Conservation (phyloP, 2,329 filamentous ascomycete species). For the Aspergillus bombycis region DNA sequence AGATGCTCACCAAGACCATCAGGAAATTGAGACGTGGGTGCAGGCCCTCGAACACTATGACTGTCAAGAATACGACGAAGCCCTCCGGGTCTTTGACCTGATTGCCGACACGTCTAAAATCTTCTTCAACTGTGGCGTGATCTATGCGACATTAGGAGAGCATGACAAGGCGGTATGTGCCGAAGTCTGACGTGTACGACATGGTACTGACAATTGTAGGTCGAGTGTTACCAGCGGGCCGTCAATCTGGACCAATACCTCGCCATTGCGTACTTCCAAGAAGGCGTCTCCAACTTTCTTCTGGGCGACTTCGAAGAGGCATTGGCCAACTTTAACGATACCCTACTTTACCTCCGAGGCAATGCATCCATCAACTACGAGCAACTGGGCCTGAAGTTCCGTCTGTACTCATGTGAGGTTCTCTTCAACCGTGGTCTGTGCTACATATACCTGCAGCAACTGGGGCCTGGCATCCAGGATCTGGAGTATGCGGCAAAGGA, state of each 20-base stretch:
- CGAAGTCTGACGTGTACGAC: not conserved
- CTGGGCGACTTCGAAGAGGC: constrained; percentile 97
- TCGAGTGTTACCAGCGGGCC: constrained; percentile 92
- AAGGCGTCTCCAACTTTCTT: constrained; percentile 96
- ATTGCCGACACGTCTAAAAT: constrained; percentile 98
- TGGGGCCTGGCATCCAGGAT: constrained; percentile 88
- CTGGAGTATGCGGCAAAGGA: constrained; percentile 89
- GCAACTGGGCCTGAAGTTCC: constrained; percentile 92
- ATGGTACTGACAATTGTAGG: constrained; percentile 56
- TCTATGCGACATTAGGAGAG: constrained; percentile 93
- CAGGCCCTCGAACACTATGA: constrained; percentile 88
- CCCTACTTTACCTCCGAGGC: constrained; percentile 86
- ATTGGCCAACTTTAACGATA: constrained; percentile 98
- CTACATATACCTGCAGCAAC: constrained; percentile 95
- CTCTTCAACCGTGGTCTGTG: constrained; percentile 96
- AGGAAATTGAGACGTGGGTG: constrained; percentile 99
- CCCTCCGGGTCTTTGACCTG: constrained; percentile 77
- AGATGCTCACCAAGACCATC: constrained; percentile 9
- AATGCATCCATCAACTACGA: constrained; percentile 99
- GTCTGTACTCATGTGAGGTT: constrained; percentile 95
- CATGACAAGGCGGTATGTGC: constrained; percentile 86
- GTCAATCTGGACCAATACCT: constrained; percentile 92
- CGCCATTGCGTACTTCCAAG: constrained; percentile 96
- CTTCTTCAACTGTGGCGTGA: constrained; percentile 96
- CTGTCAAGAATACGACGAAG: constrained; percentile 94